Percentiles rank a stretch among this genome's conserved stretches.
Evolutionary conservation across 352 stramenopile genomes (phyloP).

Genomic region (Phytophthora lateralis): DNA sequence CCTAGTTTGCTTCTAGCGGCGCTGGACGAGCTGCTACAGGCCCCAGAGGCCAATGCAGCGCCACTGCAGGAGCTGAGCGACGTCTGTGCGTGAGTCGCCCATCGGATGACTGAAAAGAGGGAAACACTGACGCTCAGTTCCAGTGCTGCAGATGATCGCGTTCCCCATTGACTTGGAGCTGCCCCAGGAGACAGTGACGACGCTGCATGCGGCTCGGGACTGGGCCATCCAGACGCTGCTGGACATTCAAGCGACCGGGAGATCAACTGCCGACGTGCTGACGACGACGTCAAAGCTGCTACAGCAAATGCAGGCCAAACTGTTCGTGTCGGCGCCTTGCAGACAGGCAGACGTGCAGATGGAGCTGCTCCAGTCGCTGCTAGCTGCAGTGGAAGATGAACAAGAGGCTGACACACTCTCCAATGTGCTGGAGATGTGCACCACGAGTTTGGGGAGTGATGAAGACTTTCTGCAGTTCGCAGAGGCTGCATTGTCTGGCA

Average conservation of each 20-base stretch:
- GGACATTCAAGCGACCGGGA: constrained; percentile 12
- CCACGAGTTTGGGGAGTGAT: constrained; percentile 26
- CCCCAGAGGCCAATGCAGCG: constrained; percentile 16
- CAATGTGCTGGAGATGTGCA: constrained; percentile 39
- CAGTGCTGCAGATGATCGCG: constrained; percentile 57
- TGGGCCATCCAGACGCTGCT: constrained; percentile 56
- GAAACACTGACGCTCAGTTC: constrained; percentile 1
- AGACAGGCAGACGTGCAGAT: constrained; percentile 26
- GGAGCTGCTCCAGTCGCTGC: constrained; percentile 37
- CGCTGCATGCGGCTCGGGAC: constrained; percentile 24
- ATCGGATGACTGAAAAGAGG: neutral
- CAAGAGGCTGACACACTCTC: constrained; percentile 14
- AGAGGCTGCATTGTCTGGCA: constrained; percentile 26
- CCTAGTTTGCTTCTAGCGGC: constrained; percentile 26
- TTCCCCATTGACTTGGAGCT: constrained; percentile 31
- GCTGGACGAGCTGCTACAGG: constrained; percentile 29
- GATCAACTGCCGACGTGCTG: neutral
- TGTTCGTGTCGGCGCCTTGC: constrained; percentile 40
- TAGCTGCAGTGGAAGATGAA: constrained; percentile 23
- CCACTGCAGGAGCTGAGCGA: constrained; percentile 38
- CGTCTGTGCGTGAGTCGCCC: constrained; percentile 32
- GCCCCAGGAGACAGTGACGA: constrained; percentile 19
- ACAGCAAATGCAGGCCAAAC: constrained; percentile 41
- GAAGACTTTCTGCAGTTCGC: constrained; percentile 41
- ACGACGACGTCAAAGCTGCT: constrained; percentile 23